Percentiles rank a stretch among this genome's conserved stretches.
Evolutionary conservation across 352 stramenopile genomes (phyloP).

Genomic region (Aphanomyces astaci): DNA sequence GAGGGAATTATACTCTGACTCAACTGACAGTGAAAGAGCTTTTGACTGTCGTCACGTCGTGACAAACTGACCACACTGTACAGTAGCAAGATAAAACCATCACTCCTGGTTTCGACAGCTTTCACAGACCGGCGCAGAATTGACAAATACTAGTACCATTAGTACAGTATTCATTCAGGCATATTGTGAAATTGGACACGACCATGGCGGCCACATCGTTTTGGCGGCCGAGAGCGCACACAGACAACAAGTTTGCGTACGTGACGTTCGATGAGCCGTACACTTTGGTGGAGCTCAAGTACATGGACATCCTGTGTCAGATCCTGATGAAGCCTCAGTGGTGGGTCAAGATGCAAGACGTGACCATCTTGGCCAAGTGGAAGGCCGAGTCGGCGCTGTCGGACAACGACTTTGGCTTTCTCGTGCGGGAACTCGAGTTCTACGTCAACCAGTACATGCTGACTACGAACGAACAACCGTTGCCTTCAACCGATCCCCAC

Average conservation of each 20-base stretch:
- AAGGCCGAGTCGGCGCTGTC: neutral
- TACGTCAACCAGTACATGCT: constrained; percentile 28
- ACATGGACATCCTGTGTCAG: constrained; percentile 9
- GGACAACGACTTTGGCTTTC: constrained; percentile 7
- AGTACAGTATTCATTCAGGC: too few relatives aligned
- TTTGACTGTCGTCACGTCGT: too few relatives aligned
- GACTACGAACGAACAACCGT: constrained; percentile 21
- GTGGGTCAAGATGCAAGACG: constrained; percentile 34
- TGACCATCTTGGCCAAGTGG: constrained; percentile 30
- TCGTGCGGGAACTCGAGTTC: constrained; percentile 29
- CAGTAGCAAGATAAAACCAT: too few relatives aligned
- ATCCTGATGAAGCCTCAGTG: constrained; percentile 38
- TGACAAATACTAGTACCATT: too few relatives aligned
- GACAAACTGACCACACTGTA: too few relatives aligned
- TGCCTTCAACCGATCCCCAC: constrained; percentile 19
- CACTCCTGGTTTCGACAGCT: too few relatives aligned
- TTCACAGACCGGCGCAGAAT: too few relatives aligned
- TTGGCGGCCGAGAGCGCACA: neutral
- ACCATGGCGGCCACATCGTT: too few relatives aligned
- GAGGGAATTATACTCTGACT: too few relatives aligned
- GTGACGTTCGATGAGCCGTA: neutral
- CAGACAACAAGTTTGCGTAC: neutral
- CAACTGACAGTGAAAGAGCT: too few relatives aligned
- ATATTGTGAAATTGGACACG: too few relatives aligned
- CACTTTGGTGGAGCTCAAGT: constrained; percentile 15